Conservation (phyloP, 768 basidiomycete species). For the Leccinellum luteum region DNA sequence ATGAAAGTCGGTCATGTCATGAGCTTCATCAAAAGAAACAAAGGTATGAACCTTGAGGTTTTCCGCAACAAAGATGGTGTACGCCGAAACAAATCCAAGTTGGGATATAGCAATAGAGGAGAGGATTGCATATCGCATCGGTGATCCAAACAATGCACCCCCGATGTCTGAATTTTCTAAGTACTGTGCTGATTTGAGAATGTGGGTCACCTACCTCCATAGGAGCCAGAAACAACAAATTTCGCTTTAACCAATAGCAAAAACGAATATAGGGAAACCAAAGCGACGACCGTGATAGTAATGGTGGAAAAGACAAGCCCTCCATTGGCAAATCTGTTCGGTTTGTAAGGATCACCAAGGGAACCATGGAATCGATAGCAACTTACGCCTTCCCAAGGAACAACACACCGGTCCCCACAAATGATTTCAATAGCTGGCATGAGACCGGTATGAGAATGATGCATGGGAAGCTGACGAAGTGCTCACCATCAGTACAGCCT, state of each 20-base stretch:
- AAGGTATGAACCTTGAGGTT: slow-evolving; percentile 57
- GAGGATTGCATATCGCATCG: slow-evolving; percentile 91
- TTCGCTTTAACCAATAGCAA: slow-evolving; percentile 86
- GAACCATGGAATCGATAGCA: background rate
- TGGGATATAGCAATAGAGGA: slow-evolving; percentile 87
- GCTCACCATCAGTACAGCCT: slow-evolving; percentile 90
- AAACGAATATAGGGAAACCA: slow-evolving; percentile 91
- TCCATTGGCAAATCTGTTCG: slow-evolving; percentile 85
- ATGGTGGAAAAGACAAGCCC: slow-evolving; percentile 86
- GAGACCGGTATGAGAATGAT: slow-evolving; percentile 1
- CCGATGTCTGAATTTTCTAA: slow-evolving; percentile 70
- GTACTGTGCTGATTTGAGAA: background rate
- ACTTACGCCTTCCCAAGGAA: slow-evolving; percentile 90
- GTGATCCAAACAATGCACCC: slow-evolving; percentile 84
- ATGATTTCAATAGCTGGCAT: slow-evolving; percentile 79
- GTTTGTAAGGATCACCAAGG: slow-evolving; percentile 5
- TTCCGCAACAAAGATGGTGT: slow-evolving; percentile 94
- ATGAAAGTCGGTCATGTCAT: slow-evolving; percentile 13
- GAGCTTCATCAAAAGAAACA: background rate
- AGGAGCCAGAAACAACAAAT: slow-evolving; percentile 85
- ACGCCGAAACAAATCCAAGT: slow-evolving; percentile 84
- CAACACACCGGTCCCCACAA: slow-evolving; percentile 92
- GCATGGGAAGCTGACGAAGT: background rate
- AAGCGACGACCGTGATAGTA: slow-evolving; percentile 75
- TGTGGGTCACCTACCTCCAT: slow-evolving; percentile 65